phyloP scores from a whole-genome alignment of 1,139 yeast species.

The Hanseniaspora sp. region DNA sequence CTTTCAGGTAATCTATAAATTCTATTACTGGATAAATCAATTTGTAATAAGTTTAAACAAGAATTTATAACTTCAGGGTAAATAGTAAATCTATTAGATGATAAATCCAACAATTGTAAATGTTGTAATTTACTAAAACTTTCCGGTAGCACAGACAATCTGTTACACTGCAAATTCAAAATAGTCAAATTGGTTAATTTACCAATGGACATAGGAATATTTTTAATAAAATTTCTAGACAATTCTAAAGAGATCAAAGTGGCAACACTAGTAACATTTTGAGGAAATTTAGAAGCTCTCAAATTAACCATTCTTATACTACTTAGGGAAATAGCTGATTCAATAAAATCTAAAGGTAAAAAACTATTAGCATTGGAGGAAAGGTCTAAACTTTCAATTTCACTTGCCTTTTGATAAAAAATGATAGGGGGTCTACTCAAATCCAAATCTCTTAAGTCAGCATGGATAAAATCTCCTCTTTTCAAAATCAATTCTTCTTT shows the following conservation, averaged over 20 bases:
- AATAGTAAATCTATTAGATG: constrained; percentile 62
- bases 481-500: constrained; percentile 50
- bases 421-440: constrained; percentile 76
- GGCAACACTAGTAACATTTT: constrained; percentile 57
- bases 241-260: constrained; percentile 61
- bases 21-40: constrained; percentile 77
- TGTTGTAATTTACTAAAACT: constrained; percentile 46
- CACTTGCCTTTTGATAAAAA: constrained; percentile 70
- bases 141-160: constrained; percentile 53
- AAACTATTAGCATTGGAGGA: constrained; percentile 80
- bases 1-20: constrained; percentile 51
- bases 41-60: constrained; percentile 47
- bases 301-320: constrained; percentile 60
- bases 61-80: constrained; percentile 65
- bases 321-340: constrained; percentile 62
- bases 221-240: constrained; percentile 64
- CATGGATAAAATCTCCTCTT: constrained; percentile 57
- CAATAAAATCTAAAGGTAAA: constrained; percentile 75
- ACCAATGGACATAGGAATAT: constrained; percentile 49
- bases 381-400: constrained; percentile 71
- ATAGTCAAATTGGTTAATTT: constrained; percentile 44
- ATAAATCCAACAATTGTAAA: constrained; percentile 55
- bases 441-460: constrained; percentile 61
- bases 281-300: constrained; percentile 65
- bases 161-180: constrained; percentile 60